Percentiles rank a stretch among this genome's conserved stretches.
Conservation (phyloP, 805 yeast species). For the Ogataea trehaloabstinens region DNA sequence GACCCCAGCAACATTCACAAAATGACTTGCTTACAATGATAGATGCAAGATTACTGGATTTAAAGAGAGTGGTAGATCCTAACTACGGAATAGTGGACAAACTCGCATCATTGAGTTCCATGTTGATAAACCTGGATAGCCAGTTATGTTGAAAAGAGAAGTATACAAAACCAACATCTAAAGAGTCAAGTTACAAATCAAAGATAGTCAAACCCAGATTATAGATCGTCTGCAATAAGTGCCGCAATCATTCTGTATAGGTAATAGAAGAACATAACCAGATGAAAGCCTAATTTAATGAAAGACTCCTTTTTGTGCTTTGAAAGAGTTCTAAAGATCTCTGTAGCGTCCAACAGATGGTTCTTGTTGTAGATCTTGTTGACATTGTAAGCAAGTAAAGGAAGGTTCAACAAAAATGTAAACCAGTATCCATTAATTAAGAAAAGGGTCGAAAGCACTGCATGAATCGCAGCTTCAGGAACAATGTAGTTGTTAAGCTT, state of each 20-base stretch:
- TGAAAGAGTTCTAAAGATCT: constrained; percentile 89
- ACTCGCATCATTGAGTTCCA: constrained; percentile 27
- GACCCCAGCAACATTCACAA: neutral
- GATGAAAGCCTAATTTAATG: constrained; percentile 85
- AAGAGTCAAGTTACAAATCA: neutral
- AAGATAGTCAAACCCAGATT: neutral
- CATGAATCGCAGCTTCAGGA: constrained; percentile 89
- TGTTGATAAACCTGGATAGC: constrained; percentile 15
- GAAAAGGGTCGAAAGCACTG: constrained; percentile 62
- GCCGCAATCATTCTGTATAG: constrained; percentile 95
- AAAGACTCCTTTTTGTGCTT: constrained; percentile 92
- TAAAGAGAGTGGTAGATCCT: constrained; percentile 23
- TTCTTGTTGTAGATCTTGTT: constrained; percentile 77
- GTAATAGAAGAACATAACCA: constrained; percentile 91
- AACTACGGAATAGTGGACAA: constrained; percentile 26
- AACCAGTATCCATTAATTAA: constrained; percentile 91
- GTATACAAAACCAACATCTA: neutral
- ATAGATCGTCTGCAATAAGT: constrained; percentile 65
- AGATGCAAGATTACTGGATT: constrained; percentile 15
- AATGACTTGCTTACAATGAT: constrained; percentile 12
- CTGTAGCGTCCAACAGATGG: constrained; percentile 93
- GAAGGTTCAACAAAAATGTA: constrained; percentile 76
- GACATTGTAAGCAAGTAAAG: constrained; percentile 79
- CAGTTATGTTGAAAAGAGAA: constrained; percentile 2
- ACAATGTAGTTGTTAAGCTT: constrained; percentile 83